These are phyloP conservation scores for Panus rudis DNA, from an alignment of 768 basidiomycete species.

Conservation along the genomic window DNA sequence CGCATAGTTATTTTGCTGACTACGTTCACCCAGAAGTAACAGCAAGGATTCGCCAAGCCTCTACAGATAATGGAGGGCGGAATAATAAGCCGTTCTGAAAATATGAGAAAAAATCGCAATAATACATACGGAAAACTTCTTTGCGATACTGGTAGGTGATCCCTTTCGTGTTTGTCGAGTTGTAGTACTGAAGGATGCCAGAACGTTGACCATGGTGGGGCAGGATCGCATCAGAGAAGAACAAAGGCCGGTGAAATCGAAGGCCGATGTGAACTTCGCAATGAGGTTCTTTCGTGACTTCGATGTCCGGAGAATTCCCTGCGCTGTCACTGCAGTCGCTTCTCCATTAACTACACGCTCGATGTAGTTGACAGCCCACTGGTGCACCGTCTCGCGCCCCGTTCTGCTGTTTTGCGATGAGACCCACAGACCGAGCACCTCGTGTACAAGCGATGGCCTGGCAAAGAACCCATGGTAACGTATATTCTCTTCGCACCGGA, in stretches of 20 bases:
- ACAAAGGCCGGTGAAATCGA: background rate
- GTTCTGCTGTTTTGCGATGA: background rate
- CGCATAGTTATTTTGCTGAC: slow-evolving; percentile 7
- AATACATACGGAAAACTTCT: slow-evolving; percentile 1
- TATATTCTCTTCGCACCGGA: slow-evolving; percentile 5
- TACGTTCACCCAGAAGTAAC: slow-evolving; percentile 6
- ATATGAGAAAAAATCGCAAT: background rate
- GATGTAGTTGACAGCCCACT: slow-evolving; percentile 2
- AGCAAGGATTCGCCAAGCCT: background rate
- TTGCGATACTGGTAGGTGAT: slow-evolving; percentile 6
- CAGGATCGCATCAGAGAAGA: background rate
- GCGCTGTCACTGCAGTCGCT: background rate
- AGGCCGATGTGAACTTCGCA: background rate
- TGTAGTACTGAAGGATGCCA: background rate
- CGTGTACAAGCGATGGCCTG: background rate
- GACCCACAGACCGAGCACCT: background rate
- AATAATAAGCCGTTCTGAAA: background rate
- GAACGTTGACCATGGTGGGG: background rate
- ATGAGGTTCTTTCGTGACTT: background rate
- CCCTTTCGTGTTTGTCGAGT: background rate
- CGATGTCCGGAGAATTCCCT: slow-evolving; percentile 6
- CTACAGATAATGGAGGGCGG: background rate
- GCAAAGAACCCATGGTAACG: slow-evolving; percentile 4
- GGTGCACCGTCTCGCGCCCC: background rate
- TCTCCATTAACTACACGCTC: background rate